Percentiles rank a stretch among this genome's conserved stretches.
Conservation (phyloP, 306 rosid genomes). For the Vachellia pachyceras region DNA sequence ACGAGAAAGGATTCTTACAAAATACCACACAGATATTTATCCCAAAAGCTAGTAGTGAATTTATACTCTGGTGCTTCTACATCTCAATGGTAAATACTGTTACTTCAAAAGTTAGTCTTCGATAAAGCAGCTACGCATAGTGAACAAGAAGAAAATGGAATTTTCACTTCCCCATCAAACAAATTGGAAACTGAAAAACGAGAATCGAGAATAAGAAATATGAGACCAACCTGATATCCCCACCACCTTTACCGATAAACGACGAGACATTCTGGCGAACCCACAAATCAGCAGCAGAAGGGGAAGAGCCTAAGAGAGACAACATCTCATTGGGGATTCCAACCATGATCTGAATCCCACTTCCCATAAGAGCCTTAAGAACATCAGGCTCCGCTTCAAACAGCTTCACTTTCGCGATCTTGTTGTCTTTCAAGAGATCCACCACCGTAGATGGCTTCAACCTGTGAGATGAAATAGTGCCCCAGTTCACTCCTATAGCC, state of each 20-base stretch:
- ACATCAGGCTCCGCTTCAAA: constrained; percentile 78
- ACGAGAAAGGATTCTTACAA: not conserved
- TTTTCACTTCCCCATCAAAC: not conserved
- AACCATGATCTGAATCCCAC: constrained; percentile 83
- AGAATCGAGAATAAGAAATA: too few relatives aligned
- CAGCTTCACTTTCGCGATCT: constrained; percentile 76
- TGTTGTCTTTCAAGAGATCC: constrained; percentile 71
- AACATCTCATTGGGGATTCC: constrained; percentile 95
- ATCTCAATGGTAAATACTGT: not conserved
- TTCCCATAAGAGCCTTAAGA: constrained; percentile 67
- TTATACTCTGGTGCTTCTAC: not conserved
- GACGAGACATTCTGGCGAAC: constrained; percentile 73
- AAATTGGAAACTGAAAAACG: not conserved
- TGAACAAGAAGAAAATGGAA: not conserved
- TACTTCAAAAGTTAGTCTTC: too few relatives aligned
- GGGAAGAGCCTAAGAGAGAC: constrained; percentile 59
- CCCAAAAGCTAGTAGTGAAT: not conserved
- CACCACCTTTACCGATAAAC: constrained; percentile 74
- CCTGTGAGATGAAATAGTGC: constrained; percentile 66
- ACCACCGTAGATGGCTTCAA: constrained; percentile 71
- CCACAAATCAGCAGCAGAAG: constrained; percentile 76
- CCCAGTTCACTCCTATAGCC: constrained; percentile 87
- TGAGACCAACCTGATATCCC: constrained; percentile 68
- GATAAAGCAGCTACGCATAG: not conserved
- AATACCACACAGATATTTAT: constrained; percentile 12